Percentiles rank a stretch among this genome's conserved stretches.
Conservation (phyloP, 75 land plant species). For the Cunninghamia lanceolata region DNA sequence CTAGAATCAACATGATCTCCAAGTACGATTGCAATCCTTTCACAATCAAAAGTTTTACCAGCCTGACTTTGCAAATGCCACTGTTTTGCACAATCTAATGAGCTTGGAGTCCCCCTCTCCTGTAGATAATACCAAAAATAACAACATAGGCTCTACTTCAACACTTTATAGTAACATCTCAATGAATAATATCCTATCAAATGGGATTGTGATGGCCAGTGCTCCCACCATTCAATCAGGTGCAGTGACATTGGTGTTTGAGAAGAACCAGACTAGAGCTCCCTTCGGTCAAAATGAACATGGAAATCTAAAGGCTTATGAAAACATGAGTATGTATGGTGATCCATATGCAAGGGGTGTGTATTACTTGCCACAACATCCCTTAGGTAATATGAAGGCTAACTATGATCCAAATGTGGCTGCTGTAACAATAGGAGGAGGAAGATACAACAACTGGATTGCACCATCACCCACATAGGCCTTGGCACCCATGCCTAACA, state of each 20-base stretch:
- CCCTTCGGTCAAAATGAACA: conserved; percentile 20
- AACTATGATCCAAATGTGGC: neutral
- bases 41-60: conserved; percentile 44
- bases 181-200: neutral
- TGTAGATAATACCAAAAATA: conserved; percentile 19
- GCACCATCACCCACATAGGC: conserved; percentile 21
- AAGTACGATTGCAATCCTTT: conserved; percentile 29
- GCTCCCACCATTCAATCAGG: conserved; percentile 1
- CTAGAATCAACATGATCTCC: conserved; percentile 14
- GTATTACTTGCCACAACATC: conserved; percentile 21
- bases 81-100: conserved; percentile 38
- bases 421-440: neutral
- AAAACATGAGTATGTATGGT: conserved; percentile 1
- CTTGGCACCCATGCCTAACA: conserved; percentile 19
- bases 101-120: conserved; percentile 24
- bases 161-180: conserved; percentile 2
- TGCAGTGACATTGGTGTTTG: neutral
- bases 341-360: conserved; percentile 10
- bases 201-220: conserved; percentile 20
- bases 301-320: conserved; percentile 6
- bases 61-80: conserved; percentile 7
- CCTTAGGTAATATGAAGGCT: neutral
- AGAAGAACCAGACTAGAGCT: too few relatives aligned
- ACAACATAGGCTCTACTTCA: conserved; percentile 26
- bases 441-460: conserved; percentile 14